Base-by-base conservation (phyloP, 805 yeast species). In the Maudiozyma bulderi region DNA sequence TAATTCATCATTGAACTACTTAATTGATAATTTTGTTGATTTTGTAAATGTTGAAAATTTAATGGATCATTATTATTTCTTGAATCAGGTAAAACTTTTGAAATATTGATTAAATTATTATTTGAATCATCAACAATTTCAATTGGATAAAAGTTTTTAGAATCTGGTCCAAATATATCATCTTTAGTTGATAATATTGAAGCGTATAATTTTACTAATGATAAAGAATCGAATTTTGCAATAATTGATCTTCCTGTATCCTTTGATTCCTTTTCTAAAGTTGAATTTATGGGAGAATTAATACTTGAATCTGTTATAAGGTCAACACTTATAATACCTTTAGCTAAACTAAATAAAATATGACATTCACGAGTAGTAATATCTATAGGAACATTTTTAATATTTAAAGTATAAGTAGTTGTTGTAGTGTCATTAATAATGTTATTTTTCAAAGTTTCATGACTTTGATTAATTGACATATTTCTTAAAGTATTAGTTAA, bases 301-400 rank as follows among this genome's bases (percentile, higher is more conserved):
- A 31, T 14, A 14, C 13, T 31, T n/a, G 44, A 42, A 8, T 49
- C 50, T 13, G 28, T 43, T 7, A 64, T 56, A 30, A 78, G 53
- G 44, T 78, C 82, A 40, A 79, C 66, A 50, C 66, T 70, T 34
- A 73, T 55, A 39, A 80, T 81, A 55, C 82, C 87, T 51, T 71
- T 67, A n/a, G 86, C 84, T 47, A 84, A 67, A 8, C 89, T 73
- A 60, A 84, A 84, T 6, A 84, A 72, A 29, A 80, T 68, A 44
- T 75, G 69, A 1, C 85, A 81, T 62, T 84, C 91, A 61, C 93
- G 73, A 35, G 71, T 54, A 1, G 85, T 62, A 34, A 84, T 66
- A 61, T 84, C 86, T 4, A 64, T 54, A 8, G 93, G 93, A 8
- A 82, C 58, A 57, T 81, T 82, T 54, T 69, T 69, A 38, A 83